These are phyloP conservation scores for Ceratocystis papillata DNA, from an alignment of 2,329 filamentous ascomycete species.

Conservation along the genomic window DNA sequence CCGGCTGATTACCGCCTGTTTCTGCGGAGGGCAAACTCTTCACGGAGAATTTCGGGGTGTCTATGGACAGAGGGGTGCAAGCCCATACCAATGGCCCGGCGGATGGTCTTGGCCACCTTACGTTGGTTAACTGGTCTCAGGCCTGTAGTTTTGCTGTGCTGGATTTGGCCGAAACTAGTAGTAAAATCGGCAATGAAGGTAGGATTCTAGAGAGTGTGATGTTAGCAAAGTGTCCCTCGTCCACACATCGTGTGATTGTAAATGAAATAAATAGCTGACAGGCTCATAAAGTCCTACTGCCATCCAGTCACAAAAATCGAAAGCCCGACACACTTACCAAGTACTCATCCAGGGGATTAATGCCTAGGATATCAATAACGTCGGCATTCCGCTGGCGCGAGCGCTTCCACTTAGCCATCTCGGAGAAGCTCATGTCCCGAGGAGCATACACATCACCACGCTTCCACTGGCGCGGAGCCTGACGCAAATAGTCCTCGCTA, in stretches of 20 bases:
- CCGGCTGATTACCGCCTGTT: conserved; percentile 13
- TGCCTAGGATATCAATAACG: conserved; percentile 64
- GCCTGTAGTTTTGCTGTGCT: conserved; percentile 62
- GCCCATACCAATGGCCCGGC: conserved; percentile 77
- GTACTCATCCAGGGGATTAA: conserved; percentile 77
- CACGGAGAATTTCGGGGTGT: conserved; percentile 68
- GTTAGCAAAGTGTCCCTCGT: neutral
- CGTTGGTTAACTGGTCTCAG: conserved; percentile 83
- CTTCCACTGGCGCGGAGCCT: conserved; percentile 61
- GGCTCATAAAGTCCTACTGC: neutral
- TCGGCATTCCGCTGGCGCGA: conserved; percentile 51
- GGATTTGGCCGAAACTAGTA: conserved; percentile 74
- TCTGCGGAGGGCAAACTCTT: conserved; percentile 28
- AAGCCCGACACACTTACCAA: conserved; percentile 47
- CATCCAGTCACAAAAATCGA: neutral
- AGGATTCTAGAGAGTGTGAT: conserved; percentile 59
- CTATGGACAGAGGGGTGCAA: conserved; percentile 83
- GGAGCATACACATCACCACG: conserved; percentile 81
- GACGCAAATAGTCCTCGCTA: conserved; percentile 46
- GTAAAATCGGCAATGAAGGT: conserved; percentile 83
- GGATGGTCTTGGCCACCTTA: conserved; percentile 83
- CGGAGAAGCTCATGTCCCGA: conserved; percentile 66
- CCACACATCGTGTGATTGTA: neutral
- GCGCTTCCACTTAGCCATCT: conserved; percentile 72
- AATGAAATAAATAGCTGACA: neutral